Percentiles rank a stretch among this genome's conserved stretches.
phyloP scores from a whole-genome alignment of 495 filamentous ascomycete species.

The Hyaloscypha finlandica region DNA sequence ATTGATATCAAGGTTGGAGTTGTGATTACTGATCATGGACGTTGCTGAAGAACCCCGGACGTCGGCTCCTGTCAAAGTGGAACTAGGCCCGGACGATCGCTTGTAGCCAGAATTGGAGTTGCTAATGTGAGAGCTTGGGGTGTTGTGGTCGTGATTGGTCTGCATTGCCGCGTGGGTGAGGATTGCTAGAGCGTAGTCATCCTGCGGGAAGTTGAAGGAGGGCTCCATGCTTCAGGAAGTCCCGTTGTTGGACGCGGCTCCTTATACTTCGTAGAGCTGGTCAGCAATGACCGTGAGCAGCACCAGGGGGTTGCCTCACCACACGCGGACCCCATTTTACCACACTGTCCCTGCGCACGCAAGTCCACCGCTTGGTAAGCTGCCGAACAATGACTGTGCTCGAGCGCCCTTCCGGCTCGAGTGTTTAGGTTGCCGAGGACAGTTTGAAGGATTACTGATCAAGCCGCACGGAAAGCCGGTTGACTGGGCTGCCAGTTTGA shows the following conservation, averaged over 20 bases:
- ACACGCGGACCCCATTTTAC: neutral
- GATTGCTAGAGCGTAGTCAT: slow-evolving; percentile 29
- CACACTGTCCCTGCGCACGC: neutral
- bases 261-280: slow-evolving; percentile 2
- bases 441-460: slow-evolving; percentile 4
- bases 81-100: neutral
- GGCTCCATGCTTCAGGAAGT: slow-evolving; percentile 19
- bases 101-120: slow-evolving; percentile 17
- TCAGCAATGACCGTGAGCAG: neutral
- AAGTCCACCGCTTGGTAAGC: neutral
- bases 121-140: slow-evolving; percentile 4
- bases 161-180: slow-evolving; percentile 28
- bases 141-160: slow-evolving; percentile 9
- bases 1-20: slow-evolving; percentile 7
- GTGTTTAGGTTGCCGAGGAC: neutral
- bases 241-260: neutral
- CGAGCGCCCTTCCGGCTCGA: neutral
- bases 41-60: slow-evolving; percentile 3
- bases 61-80: slow-evolving; percentile 5
- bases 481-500: neutral
- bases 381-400: neutral
- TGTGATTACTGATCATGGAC: slow-evolving; percentile 26
- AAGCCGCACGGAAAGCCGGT: neutral
- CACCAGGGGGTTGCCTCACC: slow-evolving; percentile 2
- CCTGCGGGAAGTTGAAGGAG: slow-evolving; percentile 21